Evolutionary conservation across 2,329 filamentous ascomycete species (phyloP).

Genomic region (Pseudogymnoascus pannorum): DNA sequence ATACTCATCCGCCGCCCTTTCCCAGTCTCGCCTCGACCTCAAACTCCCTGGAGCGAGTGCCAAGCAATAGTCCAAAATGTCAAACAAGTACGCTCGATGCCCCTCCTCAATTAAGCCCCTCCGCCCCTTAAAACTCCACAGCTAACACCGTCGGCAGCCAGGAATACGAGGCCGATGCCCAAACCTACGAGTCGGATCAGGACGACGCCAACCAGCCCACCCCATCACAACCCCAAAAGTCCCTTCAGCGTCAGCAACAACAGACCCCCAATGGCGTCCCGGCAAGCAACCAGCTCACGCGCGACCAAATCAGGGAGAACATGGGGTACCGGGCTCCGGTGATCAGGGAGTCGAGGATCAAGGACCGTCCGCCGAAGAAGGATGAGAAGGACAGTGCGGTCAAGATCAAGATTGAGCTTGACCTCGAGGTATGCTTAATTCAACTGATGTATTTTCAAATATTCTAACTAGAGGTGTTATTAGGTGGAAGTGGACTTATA

Average conservation of each 20-base stretch:
- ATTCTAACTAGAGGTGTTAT: slow-evolving; percentile 12
- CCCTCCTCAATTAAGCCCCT: neutral
- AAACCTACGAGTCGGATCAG: neutral
- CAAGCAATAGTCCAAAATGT: neutral
- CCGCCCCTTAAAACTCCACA: neutral
- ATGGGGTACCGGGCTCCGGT: slow-evolving; percentile 25
- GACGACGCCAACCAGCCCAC: neutral
- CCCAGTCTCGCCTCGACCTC: neutral
- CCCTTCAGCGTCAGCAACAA: neutral
- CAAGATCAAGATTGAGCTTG: slow-evolving; percentile 37
- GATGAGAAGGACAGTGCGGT: slow-evolving; percentile 32
- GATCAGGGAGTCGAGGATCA: slow-evolving; percentile 32
- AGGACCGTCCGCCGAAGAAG: slow-evolving; percentile 30
- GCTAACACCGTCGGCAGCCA: neutral
- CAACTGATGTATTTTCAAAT: slow-evolving; percentile 20
- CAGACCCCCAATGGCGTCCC: neutral
- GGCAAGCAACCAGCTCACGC: neutral
- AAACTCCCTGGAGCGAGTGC: neutral
- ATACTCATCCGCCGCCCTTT: neutral
- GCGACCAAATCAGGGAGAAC: slow-evolving; percentile 18
- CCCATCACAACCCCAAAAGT: neutral
- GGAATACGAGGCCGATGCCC: neutral
- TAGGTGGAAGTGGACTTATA: slow-evolving; percentile 27
- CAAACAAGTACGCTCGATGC: neutral
- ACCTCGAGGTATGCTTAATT: slow-evolving; percentile 28